Percentiles rank a stretch among this genome's conserved stretches.
phyloP scores from a whole-genome alignment of 768 basidiomycete species.

The Amanita molliuscula region DNA sequence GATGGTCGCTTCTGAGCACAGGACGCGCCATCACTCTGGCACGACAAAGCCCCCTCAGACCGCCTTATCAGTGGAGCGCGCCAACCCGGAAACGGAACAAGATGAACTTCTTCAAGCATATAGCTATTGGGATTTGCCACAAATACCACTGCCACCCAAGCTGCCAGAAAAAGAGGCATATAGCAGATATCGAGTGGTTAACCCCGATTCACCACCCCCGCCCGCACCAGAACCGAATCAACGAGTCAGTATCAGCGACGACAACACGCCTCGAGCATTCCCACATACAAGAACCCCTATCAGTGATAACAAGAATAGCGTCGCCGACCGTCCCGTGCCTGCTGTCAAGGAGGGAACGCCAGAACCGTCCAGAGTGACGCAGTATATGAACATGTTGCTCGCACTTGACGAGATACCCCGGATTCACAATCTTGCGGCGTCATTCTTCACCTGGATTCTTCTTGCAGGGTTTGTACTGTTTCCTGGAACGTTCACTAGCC shows the following conservation, averaged over 20 bases:
- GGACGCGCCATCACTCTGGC: background rate
- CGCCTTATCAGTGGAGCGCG: background rate
- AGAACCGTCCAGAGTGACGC: constrained; percentile 29
- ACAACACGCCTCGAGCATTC: background rate
- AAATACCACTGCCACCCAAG: background rate
- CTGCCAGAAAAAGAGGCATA: background rate
- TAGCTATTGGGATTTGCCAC: background rate
- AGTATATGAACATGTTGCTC: constrained; percentile 53
- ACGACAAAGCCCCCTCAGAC: background rate
- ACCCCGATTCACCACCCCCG: background rate
- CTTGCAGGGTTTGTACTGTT: constrained; percentile 55
- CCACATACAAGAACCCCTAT: background rate
- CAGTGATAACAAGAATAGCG: background rate
- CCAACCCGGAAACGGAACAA: background rate
- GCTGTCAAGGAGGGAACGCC: background rate
- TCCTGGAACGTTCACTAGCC: constrained; percentile 49
- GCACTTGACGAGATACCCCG: constrained; percentile 46
- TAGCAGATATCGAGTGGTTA: background rate
- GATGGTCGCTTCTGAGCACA: background rate
- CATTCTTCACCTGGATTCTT: constrained; percentile 55
- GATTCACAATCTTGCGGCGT: constrained; percentile 37
- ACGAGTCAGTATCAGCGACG: background rate
- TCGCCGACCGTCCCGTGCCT: background rate
- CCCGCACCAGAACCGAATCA: background rate
- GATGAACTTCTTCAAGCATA: background rate